Percentiles rank a stretch among this genome's conserved stretches.
phyloP scores from a whole-genome alignment of 2,329 filamentous ascomycete genomes.

The Calonectria pseudoreteaudii region DNA sequence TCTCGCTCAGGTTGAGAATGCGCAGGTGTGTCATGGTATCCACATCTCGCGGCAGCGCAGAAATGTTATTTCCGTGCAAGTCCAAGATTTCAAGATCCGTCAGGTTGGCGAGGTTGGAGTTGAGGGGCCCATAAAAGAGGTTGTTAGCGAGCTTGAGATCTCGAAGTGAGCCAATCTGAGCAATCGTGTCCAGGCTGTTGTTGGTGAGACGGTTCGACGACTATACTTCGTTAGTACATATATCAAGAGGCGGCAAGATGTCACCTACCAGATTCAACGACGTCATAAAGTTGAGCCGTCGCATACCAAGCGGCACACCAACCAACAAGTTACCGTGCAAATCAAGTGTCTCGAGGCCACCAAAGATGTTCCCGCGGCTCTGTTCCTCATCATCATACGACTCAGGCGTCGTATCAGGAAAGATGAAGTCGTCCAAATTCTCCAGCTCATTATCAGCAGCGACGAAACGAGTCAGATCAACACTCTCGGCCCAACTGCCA shows the following conservation, averaged over 20 bases:
- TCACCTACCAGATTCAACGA: slow-evolving; percentile 81
- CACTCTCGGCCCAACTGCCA: slow-evolving; percentile 88
- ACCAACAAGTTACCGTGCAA: slow-evolving; percentile 86
- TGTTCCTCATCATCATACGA: slow-evolving; percentile 74
- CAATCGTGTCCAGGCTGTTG: slow-evolving; percentile 77
- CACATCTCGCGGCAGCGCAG: slow-evolving; percentile 75
- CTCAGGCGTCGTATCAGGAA: slow-evolving; percentile 76
- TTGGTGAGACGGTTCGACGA: slow-evolving; percentile 85
- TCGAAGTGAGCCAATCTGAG: slow-evolving; percentile 77
- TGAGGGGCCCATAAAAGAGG: slow-evolving; percentile 75
- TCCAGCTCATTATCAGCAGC: slow-evolving; percentile 92
- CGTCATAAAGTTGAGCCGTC: slow-evolving; percentile 79
- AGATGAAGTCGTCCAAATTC: slow-evolving; percentile 77
- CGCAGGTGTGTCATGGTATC: slow-evolving; percentile 77
- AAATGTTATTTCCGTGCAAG: slow-evolving; percentile 82
- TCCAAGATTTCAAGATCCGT: slow-evolving; percentile 83
- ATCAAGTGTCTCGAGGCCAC: slow-evolving; percentile 83
- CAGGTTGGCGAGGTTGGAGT: slow-evolving; percentile 72
- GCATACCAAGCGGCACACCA: slow-evolving; percentile 79
- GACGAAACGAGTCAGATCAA: slow-evolving; percentile 86
- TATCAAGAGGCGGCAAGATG: not conserved
- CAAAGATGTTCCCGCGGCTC: slow-evolving; percentile 80
- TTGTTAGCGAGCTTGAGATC: slow-evolving; percentile 89
- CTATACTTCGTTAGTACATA: slow-evolving; percentile 53
- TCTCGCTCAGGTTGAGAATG: slow-evolving; percentile 83